These are phyloP conservation scores for Xylaria sp. DNA, from an alignment of 2,329 filamentous ascomycete species.

Conservation along the genomic window DNA sequence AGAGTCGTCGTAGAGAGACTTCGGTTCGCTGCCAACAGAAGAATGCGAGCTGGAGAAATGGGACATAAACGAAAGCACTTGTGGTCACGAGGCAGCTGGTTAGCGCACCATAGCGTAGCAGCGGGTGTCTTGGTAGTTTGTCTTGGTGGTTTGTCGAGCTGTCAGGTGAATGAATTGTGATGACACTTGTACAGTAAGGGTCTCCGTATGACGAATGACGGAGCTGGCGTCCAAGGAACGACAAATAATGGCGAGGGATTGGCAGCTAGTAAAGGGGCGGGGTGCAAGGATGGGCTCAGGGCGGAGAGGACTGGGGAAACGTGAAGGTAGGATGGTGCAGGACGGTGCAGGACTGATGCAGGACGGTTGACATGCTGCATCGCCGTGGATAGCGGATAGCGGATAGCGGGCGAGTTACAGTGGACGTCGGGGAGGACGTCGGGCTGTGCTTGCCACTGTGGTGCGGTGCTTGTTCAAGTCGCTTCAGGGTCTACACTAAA, in stretches of 20 bases:
- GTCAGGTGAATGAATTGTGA: constrained; percentile 5
- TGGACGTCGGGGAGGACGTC: constrained; percentile 16
- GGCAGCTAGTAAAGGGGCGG: constrained; percentile 21
- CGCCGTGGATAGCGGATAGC: neutral
- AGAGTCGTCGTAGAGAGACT: constrained; percentile 44
- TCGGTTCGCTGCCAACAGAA: constrained; percentile 52
- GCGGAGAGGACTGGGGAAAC: constrained; percentile 16
- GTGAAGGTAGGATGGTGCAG: constrained; percentile 4
- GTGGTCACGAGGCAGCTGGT: constrained; percentile 43
- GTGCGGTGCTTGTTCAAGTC: constrained; percentile 8
- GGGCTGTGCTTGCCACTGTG: neutral
- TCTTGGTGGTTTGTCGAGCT: neutral
- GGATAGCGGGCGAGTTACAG: neutral
- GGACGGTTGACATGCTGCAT: neutral
- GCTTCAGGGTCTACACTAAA: constrained; percentile 9
- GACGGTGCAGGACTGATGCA: constrained; percentile 10
- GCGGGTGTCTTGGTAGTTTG: constrained; percentile 13
- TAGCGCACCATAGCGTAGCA: constrained; percentile 46
- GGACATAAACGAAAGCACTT: constrained; percentile 91
- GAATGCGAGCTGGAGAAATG: constrained; percentile 69
- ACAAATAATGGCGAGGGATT: constrained; percentile 25
- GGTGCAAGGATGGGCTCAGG: constrained; percentile 18
- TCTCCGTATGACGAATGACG: constrained; percentile 26
- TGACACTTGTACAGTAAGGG: constrained; percentile 17
- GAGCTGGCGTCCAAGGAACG: constrained; percentile 16